A percentile compares a stretch with the other conserved stretches of the same genome.
Conservation (phyloP, 225 moss, liverwort and hornwort species). For the Rhytidiadelphus loreus region DNA sequence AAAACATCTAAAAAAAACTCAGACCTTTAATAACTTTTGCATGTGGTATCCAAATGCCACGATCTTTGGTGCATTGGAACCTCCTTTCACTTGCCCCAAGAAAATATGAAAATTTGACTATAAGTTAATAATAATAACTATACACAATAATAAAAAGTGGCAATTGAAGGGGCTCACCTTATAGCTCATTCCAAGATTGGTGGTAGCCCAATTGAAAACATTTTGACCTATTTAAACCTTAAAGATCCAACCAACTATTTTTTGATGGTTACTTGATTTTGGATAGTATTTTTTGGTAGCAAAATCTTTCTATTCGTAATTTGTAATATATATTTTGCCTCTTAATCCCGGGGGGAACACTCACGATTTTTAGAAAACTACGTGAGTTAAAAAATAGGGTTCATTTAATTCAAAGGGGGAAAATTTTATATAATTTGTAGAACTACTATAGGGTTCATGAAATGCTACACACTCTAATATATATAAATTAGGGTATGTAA, state of each 20-base stretch:
- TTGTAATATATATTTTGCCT: not conserved
- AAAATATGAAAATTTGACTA: not conserved
- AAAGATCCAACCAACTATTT: not conserved
- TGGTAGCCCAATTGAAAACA: not conserved
- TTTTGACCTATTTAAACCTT: not conserved
- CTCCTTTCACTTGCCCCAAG: not conserved
- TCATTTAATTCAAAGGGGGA: too few relatives aligned
- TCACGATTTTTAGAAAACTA: too few relatives aligned
- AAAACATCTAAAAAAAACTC: not conserved
- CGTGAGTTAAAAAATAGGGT: too few relatives aligned
- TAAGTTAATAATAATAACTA: not conserved
- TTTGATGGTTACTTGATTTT: not conserved
- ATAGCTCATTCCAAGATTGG: not conserved
- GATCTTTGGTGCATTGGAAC: rapidly evolving
- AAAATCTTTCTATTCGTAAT: too few relatives aligned
- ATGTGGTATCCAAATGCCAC: rapidly evolving
- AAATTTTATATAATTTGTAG: too few relatives aligned
- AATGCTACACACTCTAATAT: too few relatives aligned
- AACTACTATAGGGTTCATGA: too few relatives aligned
- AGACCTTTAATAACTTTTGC: not conserved
- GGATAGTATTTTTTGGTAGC: too few relatives aligned
- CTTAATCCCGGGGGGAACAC: too few relatives aligned
- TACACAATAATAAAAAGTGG: not conserved
- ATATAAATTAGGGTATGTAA: too few relatives aligned
- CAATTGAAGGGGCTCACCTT: rapidly evolving